Percentiles rank a stretch among this genome's conserved stretches.
Evolutionary conservation across 2,329 filamentous ascomycete species (phyloP).

Genomic region (Trichophyton verrucosum): DNA sequence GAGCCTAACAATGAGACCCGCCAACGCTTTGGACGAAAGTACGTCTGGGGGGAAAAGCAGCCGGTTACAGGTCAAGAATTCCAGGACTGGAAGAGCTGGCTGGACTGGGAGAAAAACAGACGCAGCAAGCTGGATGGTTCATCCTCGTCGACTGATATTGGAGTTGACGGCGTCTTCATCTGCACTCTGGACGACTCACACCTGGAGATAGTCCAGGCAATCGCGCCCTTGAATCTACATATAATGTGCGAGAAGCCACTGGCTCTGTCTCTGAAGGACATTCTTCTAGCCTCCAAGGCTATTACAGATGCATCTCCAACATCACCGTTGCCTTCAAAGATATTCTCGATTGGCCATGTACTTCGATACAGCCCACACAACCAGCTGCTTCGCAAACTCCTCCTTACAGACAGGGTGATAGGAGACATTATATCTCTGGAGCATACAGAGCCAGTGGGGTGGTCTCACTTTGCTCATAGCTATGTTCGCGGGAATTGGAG

Average conservation of each 20-base stretch:
- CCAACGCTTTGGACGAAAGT: slow-evolving; percentile 52
- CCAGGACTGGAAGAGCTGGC: slow-evolving; percentile 58
- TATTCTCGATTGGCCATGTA: slow-evolving; percentile 91
- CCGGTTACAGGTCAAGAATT: slow-evolving; percentile 57
- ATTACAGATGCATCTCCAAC: slow-evolving; percentile 15
- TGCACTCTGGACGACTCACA: slow-evolving; percentile 84
- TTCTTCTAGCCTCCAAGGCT: slow-evolving; percentile 52
- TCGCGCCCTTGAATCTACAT: slow-evolving; percentile 59
- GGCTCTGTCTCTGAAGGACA: slow-evolving; percentile 65
- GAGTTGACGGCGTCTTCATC: slow-evolving; percentile 55
- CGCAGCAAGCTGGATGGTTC: slow-evolving; percentile 43
- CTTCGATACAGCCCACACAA: slow-evolving; percentile 90
- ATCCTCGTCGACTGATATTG: slow-evolving; percentile 25
- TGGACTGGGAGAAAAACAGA: slow-evolving; percentile 56
- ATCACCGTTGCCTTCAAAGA: slow-evolving; percentile 22
- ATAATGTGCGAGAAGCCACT: slow-evolving; percentile 94
- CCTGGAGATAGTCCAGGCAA: slow-evolving; percentile 61
- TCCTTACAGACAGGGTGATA: slow-evolving; percentile 62
- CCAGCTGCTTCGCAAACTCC: slow-evolving; percentile 63
- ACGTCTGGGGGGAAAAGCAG: slow-evolving; percentile 53
- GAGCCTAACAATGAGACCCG: slow-evolving; percentile 74
- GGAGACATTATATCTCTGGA: slow-evolving; percentile 77
- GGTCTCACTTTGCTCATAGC: slow-evolving; percentile 88
- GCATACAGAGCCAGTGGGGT: slow-evolving; percentile 88
- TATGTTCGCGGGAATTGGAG: slow-evolving; percentile 93